These are phyloP conservation scores for Chimonanthus salicifolius DNA, from an alignment of 164 flowering plant genomes.

Conservation along the genomic window DNA sequence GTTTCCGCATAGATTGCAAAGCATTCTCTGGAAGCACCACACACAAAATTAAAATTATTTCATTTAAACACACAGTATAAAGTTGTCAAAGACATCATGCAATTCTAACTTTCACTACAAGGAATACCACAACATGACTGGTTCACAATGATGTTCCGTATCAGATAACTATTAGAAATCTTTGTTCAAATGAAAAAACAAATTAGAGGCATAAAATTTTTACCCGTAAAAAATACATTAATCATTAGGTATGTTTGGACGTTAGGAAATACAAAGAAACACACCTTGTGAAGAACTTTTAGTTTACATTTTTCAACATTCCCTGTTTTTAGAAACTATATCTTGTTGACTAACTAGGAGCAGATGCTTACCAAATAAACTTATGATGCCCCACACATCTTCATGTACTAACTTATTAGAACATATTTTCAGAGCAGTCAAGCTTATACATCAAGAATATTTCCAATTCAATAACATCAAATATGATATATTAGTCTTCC, in stretches of 20 bases:
- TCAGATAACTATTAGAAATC: background rate
- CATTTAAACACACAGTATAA: background rate
- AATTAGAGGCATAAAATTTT: background rate
- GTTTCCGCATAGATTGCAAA: conserved; percentile 81
- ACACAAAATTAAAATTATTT: conserved; percentile 1
- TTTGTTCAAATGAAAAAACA: background rate
- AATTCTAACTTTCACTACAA: background rate
- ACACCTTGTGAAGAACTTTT: background rate
- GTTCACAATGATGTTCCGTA: background rate
- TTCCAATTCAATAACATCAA: no score
- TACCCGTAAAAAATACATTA: background rate
- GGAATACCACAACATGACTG: background rate
- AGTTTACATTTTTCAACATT: background rate
- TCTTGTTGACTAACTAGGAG: background rate
- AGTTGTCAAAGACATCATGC: background rate
- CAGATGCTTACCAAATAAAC: background rate
- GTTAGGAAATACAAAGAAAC: background rate
- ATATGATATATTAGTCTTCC: no score
- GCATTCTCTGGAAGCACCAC: conserved; percentile 51
- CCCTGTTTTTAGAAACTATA: background rate
- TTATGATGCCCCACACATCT: background rate
- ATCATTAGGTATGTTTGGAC: background rate
- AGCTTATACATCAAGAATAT: no score
- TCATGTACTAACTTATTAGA: background rate
- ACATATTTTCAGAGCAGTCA: no score